Percentiles rank a stretch among this genome's conserved stretches.
Conservation (phyloP, 2,329 filamentous ascomycete genomes). For the Diaporthe velutina region DNA sequence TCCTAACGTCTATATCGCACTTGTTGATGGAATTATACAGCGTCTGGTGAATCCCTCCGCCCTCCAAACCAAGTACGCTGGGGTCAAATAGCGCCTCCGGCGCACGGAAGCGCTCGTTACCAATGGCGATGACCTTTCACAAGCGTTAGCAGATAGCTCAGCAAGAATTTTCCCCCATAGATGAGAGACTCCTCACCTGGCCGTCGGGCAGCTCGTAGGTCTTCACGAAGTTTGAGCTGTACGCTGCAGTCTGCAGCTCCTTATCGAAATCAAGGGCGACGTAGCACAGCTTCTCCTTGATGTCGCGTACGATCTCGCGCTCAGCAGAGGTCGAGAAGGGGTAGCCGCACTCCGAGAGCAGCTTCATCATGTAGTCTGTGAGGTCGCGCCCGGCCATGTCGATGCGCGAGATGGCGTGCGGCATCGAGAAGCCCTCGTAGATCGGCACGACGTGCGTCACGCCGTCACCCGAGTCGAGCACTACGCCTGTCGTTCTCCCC, state of each 20-base stretch:
- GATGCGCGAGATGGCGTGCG: conserved; percentile 99
- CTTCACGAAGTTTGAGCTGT: conserved; percentile 99
- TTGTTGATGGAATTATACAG: conserved; percentile 99
- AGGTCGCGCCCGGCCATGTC: conserved; percentile 99
- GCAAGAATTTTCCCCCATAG: too few relatives aligned
- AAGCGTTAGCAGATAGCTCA: background rate
- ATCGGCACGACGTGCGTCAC: conserved; percentile 99
- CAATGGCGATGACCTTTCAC: conserved; percentile 91
- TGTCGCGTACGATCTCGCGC: conserved; percentile 63
- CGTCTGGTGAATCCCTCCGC: conserved; percentile 98
- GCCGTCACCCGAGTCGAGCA: conserved; percentile 99
- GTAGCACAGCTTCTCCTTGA: conserved; percentile 99
- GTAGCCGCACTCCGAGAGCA: conserved; percentile 98
- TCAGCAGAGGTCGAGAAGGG: conserved; percentile 99
- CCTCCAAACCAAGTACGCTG: conserved; percentile 97
- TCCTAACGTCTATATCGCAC: conserved; percentile 99
- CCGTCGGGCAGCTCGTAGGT: conserved; percentile 99
- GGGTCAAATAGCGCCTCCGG: conserved; percentile 99
- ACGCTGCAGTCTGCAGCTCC: conserved; percentile 99
- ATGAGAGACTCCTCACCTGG: conserved; percentile 62
- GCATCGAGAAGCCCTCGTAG: conserved; percentile 99
- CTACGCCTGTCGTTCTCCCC: conserved; percentile 99
- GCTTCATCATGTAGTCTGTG: conserved; percentile 99
- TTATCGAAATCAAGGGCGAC: conserved; percentile 99
- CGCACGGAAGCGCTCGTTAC: conserved; percentile 99